These are phyloP conservation scores for Rutstroemia sp. DNA, from an alignment of 2,329 filamentous ascomycete genomes.

Conservation along the genomic window DNA sequence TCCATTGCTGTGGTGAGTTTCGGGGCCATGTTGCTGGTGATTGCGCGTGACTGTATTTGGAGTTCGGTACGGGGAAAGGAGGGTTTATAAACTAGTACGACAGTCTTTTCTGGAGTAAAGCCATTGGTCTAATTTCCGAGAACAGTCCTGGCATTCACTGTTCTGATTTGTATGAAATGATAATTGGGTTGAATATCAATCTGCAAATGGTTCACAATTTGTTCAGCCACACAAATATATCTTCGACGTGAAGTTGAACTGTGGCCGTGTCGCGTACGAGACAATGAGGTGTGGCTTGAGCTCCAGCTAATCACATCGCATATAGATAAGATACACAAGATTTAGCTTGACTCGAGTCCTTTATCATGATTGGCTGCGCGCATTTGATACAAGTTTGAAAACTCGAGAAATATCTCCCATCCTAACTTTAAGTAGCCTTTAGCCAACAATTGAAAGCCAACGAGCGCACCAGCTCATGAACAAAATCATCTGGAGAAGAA, in stretches of 20 bases:
- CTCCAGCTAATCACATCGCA: not conserved
- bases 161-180: too few species aligned
- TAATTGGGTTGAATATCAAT: too few species aligned
- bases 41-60: not conserved
- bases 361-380: not conserved
- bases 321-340: not conserved
- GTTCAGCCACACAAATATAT: not conserved
- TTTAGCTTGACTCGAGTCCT: not conserved
- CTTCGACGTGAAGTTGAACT: not conserved
- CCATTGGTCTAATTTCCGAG: too few species aligned
- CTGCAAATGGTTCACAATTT: too few species aligned
- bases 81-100: too few species aligned
- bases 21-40: not conserved
- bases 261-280: too few species aligned
- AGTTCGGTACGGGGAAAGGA: too few species aligned
- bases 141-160: too few species aligned
- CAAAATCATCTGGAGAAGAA: slow-evolving; percentile 20
- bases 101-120: too few species aligned
- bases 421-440: not conserved
- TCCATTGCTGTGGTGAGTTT: not conserved
- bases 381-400: not conserved
- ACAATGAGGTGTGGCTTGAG: not conserved
- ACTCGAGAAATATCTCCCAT: slow-evolving; percentile 1
- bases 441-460: not conserved
- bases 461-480: slow-evolving; percentile 15